A percentile compares a stretch with the other conserved stretches of the same genome.
phyloP scores from a whole-genome alignment of 2,329 filamentous ascomycete genomes.

The Epicoccum nigrum region DNA sequence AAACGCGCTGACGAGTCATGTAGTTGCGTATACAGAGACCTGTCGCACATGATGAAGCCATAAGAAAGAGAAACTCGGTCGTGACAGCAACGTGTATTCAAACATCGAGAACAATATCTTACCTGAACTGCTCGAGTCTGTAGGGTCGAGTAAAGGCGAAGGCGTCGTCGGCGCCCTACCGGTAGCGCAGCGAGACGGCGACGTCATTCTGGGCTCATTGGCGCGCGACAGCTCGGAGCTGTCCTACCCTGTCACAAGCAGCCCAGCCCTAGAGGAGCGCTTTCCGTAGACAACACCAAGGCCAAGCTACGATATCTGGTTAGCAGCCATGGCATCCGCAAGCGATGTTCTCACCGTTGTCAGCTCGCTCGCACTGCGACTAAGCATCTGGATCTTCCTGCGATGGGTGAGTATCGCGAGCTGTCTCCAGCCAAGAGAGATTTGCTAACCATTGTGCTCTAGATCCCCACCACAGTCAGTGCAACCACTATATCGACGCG shows the following conservation, averaged over 20 bases:
- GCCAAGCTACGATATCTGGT: slow-evolving; percentile 15
- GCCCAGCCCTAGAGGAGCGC: too few relatives aligned
- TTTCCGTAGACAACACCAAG: slow-evolving; percentile 9
- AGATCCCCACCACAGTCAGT: slow-evolving; percentile 45
- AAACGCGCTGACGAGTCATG: too few relatives aligned
- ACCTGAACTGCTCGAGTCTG: too few relatives aligned
- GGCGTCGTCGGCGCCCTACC: neutral
- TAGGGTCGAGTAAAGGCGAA: slow-evolving; percentile 1
- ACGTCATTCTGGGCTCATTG: slow-evolving; percentile 5
- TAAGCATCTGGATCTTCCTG: slow-evolving; percentile 63
- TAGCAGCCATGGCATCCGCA: slow-evolving; percentile 40
- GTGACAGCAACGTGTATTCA: too few relatives aligned
- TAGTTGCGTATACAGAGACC: too few relatives aligned
- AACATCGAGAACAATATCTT: too few relatives aligned
- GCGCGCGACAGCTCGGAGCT: slow-evolving; percentile 3
- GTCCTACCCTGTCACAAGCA: neutral
- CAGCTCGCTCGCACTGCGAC: slow-evolving; percentile 59
- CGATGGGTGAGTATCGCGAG: slow-evolving; percentile 61
- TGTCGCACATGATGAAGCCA: too few relatives aligned
- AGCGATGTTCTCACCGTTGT: slow-evolving; percentile 44
- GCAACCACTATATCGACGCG: neutral
- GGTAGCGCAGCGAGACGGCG: neutral
- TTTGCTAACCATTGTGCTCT: slow-evolving; percentile 6
- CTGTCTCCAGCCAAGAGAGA: neutral
- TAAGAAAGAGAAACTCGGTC: too few relatives aligned